Evolutionary conservation across 2,329 filamentous ascomycete genomes (phyloP).

Genomic region (Trichoderma atroviride): DNA sequence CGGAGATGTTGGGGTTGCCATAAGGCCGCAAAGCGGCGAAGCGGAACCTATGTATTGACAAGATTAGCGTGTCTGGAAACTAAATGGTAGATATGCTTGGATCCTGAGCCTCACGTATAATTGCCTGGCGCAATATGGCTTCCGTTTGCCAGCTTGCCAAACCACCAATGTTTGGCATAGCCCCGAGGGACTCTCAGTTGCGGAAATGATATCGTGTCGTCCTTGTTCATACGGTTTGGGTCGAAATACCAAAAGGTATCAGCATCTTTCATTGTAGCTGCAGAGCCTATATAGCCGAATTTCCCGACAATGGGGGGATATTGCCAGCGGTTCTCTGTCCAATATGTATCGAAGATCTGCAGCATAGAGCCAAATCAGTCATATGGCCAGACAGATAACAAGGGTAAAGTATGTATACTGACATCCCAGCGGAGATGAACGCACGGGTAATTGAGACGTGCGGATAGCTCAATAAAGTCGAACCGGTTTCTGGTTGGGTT

Average conservation of each 20-base stretch:
- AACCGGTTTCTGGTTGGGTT: conserved; percentile 33
- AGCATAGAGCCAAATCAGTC: neutral
- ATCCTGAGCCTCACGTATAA: conserved; percentile 41
- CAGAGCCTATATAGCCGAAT: conserved; percentile 48
- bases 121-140: conserved; percentile 45
- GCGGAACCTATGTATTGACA: conserved; percentile 39
- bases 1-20: conserved; percentile 44
- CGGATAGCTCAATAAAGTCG: conserved; percentile 39
- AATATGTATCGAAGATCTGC: conserved; percentile 45
- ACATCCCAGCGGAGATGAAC: conserved; percentile 43
- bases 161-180: conserved; percentile 45
- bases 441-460: conserved; percentile 39
- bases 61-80: conserved; percentile 17
- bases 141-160: conserved; percentile 47
- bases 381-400: neutral
- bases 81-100: neutral
- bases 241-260: conserved; percentile 41
- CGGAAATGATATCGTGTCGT: conserved; percentile 45
- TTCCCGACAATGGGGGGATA: conserved; percentile 46
- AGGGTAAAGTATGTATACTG: conserved; percentile 22
- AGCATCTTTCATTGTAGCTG: conserved; percentile 44
- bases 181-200: conserved; percentile 40
- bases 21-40: conserved; percentile 48
- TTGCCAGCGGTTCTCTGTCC: conserved; percentile 45
- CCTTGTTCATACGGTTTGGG: conserved; percentile 41